Evolutionary conservation across 2,329 filamentous ascomycete species (phyloP).

Genomic region (Fusarium pseudoanthophilum): DNA sequence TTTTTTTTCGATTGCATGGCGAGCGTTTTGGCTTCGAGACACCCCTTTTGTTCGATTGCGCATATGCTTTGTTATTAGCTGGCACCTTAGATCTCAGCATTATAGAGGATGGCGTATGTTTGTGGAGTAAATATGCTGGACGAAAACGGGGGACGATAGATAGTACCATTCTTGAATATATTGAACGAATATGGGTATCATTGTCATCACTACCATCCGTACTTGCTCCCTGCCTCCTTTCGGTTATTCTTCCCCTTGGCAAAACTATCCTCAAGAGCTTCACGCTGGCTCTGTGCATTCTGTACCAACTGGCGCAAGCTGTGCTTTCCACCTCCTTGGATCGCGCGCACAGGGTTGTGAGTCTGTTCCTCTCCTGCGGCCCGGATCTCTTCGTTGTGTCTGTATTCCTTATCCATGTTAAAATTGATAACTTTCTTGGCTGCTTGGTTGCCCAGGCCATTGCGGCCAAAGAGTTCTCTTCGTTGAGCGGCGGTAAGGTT

Average conservation of each 20-base stretch:
- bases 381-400: constrained; percentile 81
- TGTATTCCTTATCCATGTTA: constrained; percentile 89
- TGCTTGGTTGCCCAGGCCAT: constrained; percentile 51
- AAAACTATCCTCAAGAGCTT: constrained; percentile 92
- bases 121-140: not conserved
- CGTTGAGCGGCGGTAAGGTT: constrained; percentile 81
- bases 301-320: constrained; percentile 88
- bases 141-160: constrained; percentile 3
- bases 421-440: constrained; percentile 80
- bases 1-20: constrained; percentile 11
- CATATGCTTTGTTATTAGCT: constrained; percentile 9
- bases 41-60: constrained; percentile 11
- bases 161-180: constrained; percentile 18
- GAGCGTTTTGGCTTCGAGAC: constrained; percentile 22
- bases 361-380: constrained; percentile 75
- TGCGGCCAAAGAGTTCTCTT: constrained; percentile 86
- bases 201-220: constrained; percentile 74
- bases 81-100: constrained; percentile 10
- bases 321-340: constrained; percentile 81
- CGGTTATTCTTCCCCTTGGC: constrained; percentile 82
- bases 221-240: constrained; percentile 82
- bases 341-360: constrained; percentile 87
- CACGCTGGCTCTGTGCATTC: constrained; percentile 82
- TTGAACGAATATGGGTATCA: constrained; percentile 39
- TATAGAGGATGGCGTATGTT: constrained; percentile 23